These are phyloP conservation scores for Podospora fimiseda DNA, from an alignment of 495 filamentous ascomycete genomes.

Conservation along the genomic window DNA sequence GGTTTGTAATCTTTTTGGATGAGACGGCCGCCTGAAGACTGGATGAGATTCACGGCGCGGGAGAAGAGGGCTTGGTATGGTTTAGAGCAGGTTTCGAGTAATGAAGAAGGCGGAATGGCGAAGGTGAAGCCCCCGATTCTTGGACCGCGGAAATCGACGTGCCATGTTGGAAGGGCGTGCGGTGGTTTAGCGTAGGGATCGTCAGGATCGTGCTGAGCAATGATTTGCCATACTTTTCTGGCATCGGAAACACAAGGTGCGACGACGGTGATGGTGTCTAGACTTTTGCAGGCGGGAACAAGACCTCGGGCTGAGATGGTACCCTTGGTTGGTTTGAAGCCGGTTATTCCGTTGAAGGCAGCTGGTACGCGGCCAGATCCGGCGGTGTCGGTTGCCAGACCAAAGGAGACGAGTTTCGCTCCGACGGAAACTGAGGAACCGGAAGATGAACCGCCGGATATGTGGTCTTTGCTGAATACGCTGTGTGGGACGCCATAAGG, in stretches of 20 bases:
- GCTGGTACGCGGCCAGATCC: slow-evolving; percentile 58
- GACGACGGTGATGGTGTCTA: slow-evolving; percentile 57
- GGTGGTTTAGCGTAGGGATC: slow-evolving; percentile 52
- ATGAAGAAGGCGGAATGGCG: slow-evolving; percentile 43
- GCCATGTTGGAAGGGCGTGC: slow-evolving; percentile 33
- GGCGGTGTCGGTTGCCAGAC: slow-evolving; percentile 61
- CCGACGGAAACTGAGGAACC: slow-evolving; percentile 54
- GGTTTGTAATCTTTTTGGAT: slow-evolving; percentile 46
- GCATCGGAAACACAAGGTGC: slow-evolving; percentile 47
- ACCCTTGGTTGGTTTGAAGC: slow-evolving; percentile 62
- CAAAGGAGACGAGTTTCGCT: slow-evolving; percentile 53
- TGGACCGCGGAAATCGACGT: slow-evolving; percentile 45
- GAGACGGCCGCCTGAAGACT: slow-evolving; percentile 42
- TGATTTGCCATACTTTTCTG: slow-evolving; percentile 49
- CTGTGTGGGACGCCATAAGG: slow-evolving; percentile 54
- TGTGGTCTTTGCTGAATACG: slow-evolving; percentile 37
- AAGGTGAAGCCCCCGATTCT: slow-evolving; percentile 45
- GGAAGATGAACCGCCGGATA: slow-evolving; percentile 59
- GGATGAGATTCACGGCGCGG: slow-evolving; percentile 36
- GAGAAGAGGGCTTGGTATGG: slow-evolving; percentile 41
- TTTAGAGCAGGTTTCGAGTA: slow-evolving; percentile 42
- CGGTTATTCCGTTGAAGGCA: slow-evolving; percentile 58
- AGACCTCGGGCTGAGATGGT: slow-evolving; percentile 53
- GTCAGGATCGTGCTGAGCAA: slow-evolving; percentile 45
- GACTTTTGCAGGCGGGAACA: slow-evolving; percentile 53